Evolutionary conservation across 2,329 filamentous ascomycete species (phyloP), one percentile per base, ranked within the genome.

Genomic region (Paraphaeosphaeria minitans): DNA sequence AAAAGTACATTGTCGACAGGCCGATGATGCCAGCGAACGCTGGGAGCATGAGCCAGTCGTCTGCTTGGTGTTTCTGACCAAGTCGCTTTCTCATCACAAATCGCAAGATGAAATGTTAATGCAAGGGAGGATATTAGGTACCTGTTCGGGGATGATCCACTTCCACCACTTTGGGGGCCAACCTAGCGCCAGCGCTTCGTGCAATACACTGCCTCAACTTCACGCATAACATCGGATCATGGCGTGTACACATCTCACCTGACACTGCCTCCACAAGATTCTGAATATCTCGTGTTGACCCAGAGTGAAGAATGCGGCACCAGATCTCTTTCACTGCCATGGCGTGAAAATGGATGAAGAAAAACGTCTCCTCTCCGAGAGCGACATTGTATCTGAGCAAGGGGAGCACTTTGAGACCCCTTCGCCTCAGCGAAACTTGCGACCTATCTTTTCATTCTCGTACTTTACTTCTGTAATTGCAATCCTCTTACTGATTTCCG

Each of bases 1-100:
- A 56, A 48, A 56, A 59, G 14, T 37, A 48, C n/a, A 59, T 53
- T n/a, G 41, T 41, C 21, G 41, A 39, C 19, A 56, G 46, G 8
- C 19, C 53, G 13, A 52, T 27, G 31, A 52, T 47, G 14, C 46
- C 39, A 22, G 42, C 16, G 31, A 59, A 33, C 8, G 16, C 43
- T 13, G 58, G 54, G 27, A 60, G 37, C 49, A 51, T 60, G 24
- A 60, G 50, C 53, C 54, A 60, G 50, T 60, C 58, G n/a, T 52
- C 35, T 19, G n/a, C 35, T 9, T 52, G 35, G 13, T 31, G 16
- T 14, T 52, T 41, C n/a, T 60, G 54, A 19, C 54, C 27, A 6
- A 48, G 49, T 21, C 33, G n/a, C 13, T 24, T 27, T 41, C 53
- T 48, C 21, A 41, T 13, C 16, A 22, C 16, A 41, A 59, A 59